Conservation (phyloP, 495 filamentous ascomycete genomes). For the Echria macrotheca region DNA sequence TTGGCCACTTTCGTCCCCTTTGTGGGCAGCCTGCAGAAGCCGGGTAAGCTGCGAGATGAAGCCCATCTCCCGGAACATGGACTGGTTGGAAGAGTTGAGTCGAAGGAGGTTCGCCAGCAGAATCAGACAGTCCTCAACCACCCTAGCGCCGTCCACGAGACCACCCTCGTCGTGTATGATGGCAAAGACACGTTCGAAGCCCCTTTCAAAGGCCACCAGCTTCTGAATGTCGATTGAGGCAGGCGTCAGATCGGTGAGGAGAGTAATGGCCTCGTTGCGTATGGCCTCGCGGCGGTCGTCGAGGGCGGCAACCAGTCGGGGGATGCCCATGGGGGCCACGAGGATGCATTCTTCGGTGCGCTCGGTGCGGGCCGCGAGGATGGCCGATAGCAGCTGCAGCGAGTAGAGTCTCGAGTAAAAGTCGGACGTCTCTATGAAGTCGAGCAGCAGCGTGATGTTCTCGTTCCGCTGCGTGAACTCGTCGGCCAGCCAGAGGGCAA, state of each 20-base stretch:
- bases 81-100: slow-evolving; percentile 87
- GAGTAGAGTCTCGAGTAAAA: slow-evolving; percentile 94
- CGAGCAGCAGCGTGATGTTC: slow-evolving; percentile 86
- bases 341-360: slow-evolving; percentile 95
- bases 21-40: slow-evolving; percentile 60
- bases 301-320: slow-evolving; percentile 74
- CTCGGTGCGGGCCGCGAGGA: slow-evolving; percentile 79
- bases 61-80: slow-evolving; percentile 86
- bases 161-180: slow-evolving; percentile 80
- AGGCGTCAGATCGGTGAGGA: slow-evolving; percentile 48
- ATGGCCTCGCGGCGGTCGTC: slow-evolving; percentile 85
- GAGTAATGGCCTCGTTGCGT: slow-evolving; percentile 62
- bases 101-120: slow-evolving; percentile 86
- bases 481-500: slow-evolving; percentile 93
- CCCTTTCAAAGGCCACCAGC: slow-evolving; percentile 88
- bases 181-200: slow-evolving; percentile 78
- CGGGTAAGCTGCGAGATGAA: slow-evolving; percentile 68
- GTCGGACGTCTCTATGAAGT: slow-evolving; percentile 79
- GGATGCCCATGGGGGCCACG: slow-evolving; percentile 79
- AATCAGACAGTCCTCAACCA: slow-evolving; percentile 91
- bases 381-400: slow-evolving; percentile 81
- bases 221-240: slow-evolving; percentile 70
- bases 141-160: slow-evolving; percentile 77
- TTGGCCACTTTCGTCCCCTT: slow-evolving; percentile 51
- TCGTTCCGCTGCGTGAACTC: slow-evolving; percentile 99